phyloP scores from a whole-genome alignment of 1,284 basidiomycete species.

The Cryptococcus sp. region DNA sequence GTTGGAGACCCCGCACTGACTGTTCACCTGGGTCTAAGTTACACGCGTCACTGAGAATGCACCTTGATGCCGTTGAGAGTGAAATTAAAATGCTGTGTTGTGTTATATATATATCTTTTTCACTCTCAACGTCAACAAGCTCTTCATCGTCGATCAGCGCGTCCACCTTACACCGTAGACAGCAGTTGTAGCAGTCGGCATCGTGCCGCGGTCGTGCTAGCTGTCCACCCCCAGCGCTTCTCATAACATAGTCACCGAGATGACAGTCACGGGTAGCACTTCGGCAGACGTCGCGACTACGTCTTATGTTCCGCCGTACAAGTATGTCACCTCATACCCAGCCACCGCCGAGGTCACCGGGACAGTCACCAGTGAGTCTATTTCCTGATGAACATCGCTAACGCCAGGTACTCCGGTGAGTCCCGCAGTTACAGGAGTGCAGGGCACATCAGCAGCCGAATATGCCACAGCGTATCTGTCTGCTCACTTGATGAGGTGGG shows the following conservation, averaged over 20 bases:
- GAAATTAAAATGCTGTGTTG: too few species aligned
- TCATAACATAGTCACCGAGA: slow-evolving; percentile 5
- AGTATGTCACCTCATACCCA: slow-evolving; percentile 38
- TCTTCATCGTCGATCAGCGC: too few species aligned
- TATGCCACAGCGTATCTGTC: slow-evolving; percentile 46
- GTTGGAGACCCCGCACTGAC: too few species aligned
- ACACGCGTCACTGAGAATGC: too few species aligned
- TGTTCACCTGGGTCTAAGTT: too few species aligned
- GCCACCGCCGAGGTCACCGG: slow-evolving; percentile 33
- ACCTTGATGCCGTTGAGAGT: too few species aligned
- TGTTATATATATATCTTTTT: too few species aligned
- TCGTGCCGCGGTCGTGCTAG: too few species aligned
- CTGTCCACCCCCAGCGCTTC: too few species aligned
- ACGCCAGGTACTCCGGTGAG: slow-evolving; percentile 14
- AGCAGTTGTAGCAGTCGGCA: too few species aligned
- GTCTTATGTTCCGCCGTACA: slow-evolving; percentile 39
- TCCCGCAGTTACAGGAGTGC: slow-evolving; percentile 30
- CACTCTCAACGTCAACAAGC: too few species aligned
- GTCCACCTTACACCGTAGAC: too few species aligned
- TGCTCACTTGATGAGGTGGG: slow-evolving; percentile 50
- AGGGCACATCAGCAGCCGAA: slow-evolving; percentile 23
- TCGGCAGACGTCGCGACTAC: slow-evolving; percentile 31
- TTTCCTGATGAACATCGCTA: background rate
- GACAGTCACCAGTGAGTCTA: slow-evolving; percentile 32
- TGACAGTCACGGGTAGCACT: slow-evolving; percentile 38